Conservation (phyloP, 768 basidiomycete genomes). For the Phallus indusiatus region DNA sequence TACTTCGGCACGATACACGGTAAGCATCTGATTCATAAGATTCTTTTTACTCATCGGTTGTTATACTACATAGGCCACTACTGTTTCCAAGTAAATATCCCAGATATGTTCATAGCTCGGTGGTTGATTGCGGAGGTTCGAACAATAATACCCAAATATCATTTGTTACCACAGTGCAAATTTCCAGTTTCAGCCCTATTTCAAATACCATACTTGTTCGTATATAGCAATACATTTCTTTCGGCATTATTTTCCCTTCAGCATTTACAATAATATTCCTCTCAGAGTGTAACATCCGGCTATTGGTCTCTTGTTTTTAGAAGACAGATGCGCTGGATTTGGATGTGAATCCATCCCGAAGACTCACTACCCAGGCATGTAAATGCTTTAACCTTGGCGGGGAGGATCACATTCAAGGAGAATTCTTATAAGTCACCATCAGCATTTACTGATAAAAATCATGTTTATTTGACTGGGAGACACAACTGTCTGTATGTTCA, state of each 20-base stretch:
- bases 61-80: neutral
- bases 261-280: neutral
- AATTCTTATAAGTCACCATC: too few species aligned
- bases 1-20: constrained; percentile 5
- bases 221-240: neutral
- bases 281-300: neutral
- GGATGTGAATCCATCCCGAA: too few species aligned
- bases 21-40: neutral
- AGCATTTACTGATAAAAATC: too few species aligned
- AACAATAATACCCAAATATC: neutral
- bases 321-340: too few species aligned
- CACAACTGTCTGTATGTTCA: neutral
- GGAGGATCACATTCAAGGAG: too few species aligned
- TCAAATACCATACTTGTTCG: neutral
- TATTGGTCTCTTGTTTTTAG: neutral
- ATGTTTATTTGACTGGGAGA: too few species aligned
- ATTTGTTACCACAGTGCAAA: neutral
- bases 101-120: neutral
- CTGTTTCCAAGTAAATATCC: constrained; percentile 2
- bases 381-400: too few species aligned
- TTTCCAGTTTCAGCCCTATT: neutral
- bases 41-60: neutral
- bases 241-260: neutral
- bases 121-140: neutral
- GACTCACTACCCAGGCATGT: too few species aligned